Base-by-base conservation (phyloP, 208 protist species). In the Lotmaria passim region DNA sequence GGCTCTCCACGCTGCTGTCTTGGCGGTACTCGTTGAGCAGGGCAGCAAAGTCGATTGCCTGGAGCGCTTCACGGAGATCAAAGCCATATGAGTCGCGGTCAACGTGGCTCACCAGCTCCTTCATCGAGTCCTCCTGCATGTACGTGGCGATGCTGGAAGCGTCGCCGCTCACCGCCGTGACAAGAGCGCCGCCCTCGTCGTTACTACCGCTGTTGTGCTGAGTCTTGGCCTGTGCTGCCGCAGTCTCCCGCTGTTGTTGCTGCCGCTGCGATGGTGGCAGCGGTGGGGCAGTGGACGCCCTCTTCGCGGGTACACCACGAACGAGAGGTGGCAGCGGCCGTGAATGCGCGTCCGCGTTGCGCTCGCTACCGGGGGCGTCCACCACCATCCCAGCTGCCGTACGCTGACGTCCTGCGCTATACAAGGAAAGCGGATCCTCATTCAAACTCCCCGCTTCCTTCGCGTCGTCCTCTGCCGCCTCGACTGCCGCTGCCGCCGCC, bases 71-170 rank as follows among this genome's bases (percentile, higher is more conserved):
- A 6, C 63, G 38, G 10, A 78, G 57, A 2, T 68, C 47, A 30
- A 68, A 63, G 33, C 65, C 59, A 41, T 58, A 78, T 10, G 73
- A 55, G 58, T 67, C 44, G 34, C 21, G 39, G 23, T 73, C 65
- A 26, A 67, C 65, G n/a, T 73, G 65, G 28, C 48, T 69, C 55
- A 73, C 65, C 52, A 73, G 26, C n/a, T 62, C 73, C 23, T 61
- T 67, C 51, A 66, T 36, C 21, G 61, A 50, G 57, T 28, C 12
- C 30, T 48, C 63, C 3, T 38, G 7, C 12, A 28, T 33, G 63
- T 48, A 48, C 26, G 19, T 58, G 28, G 21, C 11, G 26, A 41
- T 2, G 33, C 36, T 60, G 6, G 38, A 19, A 19, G 31, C 4
- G 15, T 36, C 33, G 0, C 4, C 3, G 2, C 3, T 33, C 2